Evolutionary conservation across 225 moss, liverwort and hornwort species (phyloP).

Genomic region (Takakia lepidozioides): DNA sequence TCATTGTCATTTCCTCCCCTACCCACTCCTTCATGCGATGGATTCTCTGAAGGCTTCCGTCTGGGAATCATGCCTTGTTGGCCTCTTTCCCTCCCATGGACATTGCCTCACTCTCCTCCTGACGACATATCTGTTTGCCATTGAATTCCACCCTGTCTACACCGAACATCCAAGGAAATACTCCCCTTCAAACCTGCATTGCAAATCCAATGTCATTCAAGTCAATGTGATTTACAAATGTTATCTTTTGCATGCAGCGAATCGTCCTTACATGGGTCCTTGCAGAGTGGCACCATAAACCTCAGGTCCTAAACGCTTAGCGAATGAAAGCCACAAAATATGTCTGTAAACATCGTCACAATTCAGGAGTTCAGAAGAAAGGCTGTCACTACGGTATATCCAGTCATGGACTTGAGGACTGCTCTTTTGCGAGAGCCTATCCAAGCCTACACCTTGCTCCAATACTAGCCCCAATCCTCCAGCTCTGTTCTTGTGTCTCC

Average conservation of each 20-base stretch:
- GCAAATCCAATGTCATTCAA: not conserved
- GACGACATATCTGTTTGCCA: conserved; percentile 13
- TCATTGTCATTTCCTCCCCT: conserved; percentile 12
- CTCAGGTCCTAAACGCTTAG: conserved; percentile 18
- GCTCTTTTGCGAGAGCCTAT: no score
- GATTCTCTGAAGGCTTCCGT: conserved; percentile 37
- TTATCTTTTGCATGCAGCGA: not conserved
- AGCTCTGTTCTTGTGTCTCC: no score
- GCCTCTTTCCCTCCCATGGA: conserved; percentile 21
- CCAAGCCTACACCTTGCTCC: no score
- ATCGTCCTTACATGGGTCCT: not conserved
- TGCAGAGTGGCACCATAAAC: conserved; percentile 11
- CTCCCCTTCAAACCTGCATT: conserved; percentile 15
- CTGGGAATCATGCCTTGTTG: conserved; percentile 18
- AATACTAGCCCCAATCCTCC: no score
- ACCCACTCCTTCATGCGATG: conserved; percentile 14
- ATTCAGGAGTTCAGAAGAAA: no score
- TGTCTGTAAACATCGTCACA: no score
- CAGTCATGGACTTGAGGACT: no score
- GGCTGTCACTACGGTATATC: no score
- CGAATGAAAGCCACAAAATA: no score
- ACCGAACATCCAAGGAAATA: conserved; percentile 15
- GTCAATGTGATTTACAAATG: conserved; percentile 3
- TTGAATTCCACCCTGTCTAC: conserved; percentile 16
- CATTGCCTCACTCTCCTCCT: conserved; percentile 10